phyloP scores from a whole-genome alignment of 106 monocot genomes.

The Platanthera zijinensis region DNA sequence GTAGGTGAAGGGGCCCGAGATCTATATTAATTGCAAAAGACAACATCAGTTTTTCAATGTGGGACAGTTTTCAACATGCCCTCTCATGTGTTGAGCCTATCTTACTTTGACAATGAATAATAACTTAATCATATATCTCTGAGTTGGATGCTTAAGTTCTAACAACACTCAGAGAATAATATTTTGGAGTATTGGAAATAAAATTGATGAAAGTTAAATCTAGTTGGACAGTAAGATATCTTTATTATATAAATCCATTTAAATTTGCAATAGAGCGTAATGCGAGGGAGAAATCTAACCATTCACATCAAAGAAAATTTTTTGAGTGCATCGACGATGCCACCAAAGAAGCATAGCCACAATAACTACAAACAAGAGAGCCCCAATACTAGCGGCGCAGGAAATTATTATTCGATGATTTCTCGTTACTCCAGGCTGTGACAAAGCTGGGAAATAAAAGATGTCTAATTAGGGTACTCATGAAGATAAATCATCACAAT shows the following conservation, averaged over 20 bases:
- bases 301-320: constrained; percentile 88
- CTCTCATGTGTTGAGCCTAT: too few species aligned
- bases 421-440: constrained; percentile 34
- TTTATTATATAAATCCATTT: neutral
- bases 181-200: neutral
- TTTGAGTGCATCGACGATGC: constrained; percentile 51
- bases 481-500: constrained; percentile 1
- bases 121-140: too few species aligned
- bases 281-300: constrained; percentile 31
- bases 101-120: too few species aligned
- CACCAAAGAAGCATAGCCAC: constrained; percentile 62
- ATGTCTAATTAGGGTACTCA: constrained; percentile 20
- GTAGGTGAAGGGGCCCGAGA: too few species aligned
- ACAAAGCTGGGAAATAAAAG: constrained; percentile 48
- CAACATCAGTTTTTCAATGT: too few species aligned
- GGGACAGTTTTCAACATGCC: too few species aligned
- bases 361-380: constrained; percentile 31
- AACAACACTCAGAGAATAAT: too few species aligned
- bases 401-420: constrained; percentile 48
- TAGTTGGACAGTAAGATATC: neutral
- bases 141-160: too few species aligned
- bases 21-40: too few species aligned
- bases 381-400: constrained; percentile 51
- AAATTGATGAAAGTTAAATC: neutral
- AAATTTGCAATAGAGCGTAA: neutral